Evolutionary conservation across 306 rosid genomes (phyloP).

Genomic region (Begonia peltatifolia): DNA sequence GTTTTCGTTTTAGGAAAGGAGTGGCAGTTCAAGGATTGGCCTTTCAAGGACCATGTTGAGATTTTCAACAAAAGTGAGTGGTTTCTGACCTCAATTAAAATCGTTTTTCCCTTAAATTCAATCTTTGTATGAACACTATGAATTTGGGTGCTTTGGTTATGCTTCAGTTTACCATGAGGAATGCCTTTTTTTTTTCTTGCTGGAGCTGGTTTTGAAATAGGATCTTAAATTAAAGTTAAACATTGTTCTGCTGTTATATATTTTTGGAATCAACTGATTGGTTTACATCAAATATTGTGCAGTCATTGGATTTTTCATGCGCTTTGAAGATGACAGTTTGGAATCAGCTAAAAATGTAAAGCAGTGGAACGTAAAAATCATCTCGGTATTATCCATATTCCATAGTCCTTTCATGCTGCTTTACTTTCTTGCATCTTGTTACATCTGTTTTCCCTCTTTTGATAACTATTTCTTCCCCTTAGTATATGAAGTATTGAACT

Average conservation of each 20-base stretch:
- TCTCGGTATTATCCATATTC: constrained; percentile 37
- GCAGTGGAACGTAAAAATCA: constrained; percentile 98
- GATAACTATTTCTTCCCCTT: neutral
- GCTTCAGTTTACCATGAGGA: too few relatives aligned
- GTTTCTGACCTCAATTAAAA: neutral
- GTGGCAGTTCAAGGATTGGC: constrained; percentile 74
- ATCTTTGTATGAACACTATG: too few relatives aligned
- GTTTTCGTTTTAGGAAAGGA: constrained; percentile 96
- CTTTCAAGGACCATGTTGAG: constrained; percentile 51
- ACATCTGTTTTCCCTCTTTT: neutral
- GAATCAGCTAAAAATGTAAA: constrained; percentile 82
- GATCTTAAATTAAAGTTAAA: too few relatives aligned
- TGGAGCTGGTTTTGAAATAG: too few relatives aligned
- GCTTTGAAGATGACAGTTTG: constrained; percentile 73
- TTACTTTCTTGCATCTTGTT: constrained; percentile 3
- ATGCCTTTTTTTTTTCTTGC: too few relatives aligned
- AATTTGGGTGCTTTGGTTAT: too few relatives aligned
- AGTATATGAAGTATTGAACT: neutral
- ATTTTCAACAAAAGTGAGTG: constrained; percentile 48
- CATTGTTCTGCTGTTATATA: too few relatives aligned
- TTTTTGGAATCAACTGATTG: neutral
- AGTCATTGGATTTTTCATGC: constrained; percentile 52
- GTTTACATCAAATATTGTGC: constrained; percentile 9
- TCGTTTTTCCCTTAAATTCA: too few relatives aligned
- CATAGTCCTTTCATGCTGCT: neutral